Percentiles rank a stretch among this genome's conserved stretches.
Conservation (phyloP, 768 basidiomycete genomes). For the Punctularia strigosozonata region DNA sequence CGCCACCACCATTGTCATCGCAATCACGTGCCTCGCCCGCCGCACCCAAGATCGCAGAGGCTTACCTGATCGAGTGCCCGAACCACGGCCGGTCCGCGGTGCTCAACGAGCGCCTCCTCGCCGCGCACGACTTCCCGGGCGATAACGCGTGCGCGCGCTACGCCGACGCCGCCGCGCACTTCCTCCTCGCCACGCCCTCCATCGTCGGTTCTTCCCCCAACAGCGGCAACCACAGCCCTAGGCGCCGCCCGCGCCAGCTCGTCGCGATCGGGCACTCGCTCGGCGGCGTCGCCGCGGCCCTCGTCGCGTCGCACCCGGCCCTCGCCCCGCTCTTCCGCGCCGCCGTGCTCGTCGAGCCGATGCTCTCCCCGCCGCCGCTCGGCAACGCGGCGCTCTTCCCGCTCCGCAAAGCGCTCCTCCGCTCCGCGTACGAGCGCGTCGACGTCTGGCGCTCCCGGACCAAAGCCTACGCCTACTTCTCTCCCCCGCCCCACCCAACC, state of each 20-base stretch:
- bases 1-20: no score
- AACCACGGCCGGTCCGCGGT: slow-evolving; percentile 56
- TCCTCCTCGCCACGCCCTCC: slow-evolving; percentile 32
- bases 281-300: slow-evolving; percentile 54
- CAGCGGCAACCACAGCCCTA: no score
- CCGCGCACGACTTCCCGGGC: slow-evolving; percentile 28
- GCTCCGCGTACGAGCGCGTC: slow-evolving; percentile 34
- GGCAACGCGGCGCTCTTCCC: slow-evolving; percentile 28
- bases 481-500: neutral
- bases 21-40: slow-evolving; percentile 10
- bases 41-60: slow-evolving; percentile 33
- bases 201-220: no score
- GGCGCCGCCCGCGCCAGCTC: slow-evolving; percentile 29
- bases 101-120: slow-evolving; percentile 38
- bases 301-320: slow-evolving; percentile 19
- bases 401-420: slow-evolving; percentile 31
- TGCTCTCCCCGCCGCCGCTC: slow-evolving; percentile 44
- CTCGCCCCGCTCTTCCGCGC: slow-evolving; percentile 35
- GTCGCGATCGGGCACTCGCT: slow-evolving; percentile 62
- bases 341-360: slow-evolving; percentile 51
- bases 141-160: slow-evolving; percentile 54
- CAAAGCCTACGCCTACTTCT: slow-evolving; percentile 26
- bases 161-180: slow-evolving; percentile 44
- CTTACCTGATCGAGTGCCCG: slow-evolving; percentile 62
- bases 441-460: slow-evolving; percentile 40